phyloP scores from a whole-genome alignment of 2,329 filamentous ascomycete genomes.

The Trichoderma cornu-damae region DNA sequence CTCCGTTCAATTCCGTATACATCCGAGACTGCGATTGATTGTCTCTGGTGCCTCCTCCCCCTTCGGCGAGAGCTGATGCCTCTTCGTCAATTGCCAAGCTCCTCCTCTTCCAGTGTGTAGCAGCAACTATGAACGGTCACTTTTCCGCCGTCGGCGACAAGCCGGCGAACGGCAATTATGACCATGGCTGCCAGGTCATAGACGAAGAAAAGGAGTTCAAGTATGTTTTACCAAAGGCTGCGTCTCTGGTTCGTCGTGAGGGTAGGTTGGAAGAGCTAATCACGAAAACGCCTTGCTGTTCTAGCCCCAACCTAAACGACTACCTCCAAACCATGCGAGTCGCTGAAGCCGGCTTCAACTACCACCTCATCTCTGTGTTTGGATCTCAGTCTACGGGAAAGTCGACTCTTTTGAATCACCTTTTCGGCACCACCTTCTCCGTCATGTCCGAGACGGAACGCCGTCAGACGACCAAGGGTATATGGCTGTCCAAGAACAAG shows the following conservation, averaged over 20 bases:
- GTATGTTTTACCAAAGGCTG: conserved; percentile 48
- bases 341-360: conserved; percentile 91
- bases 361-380: conserved; percentile 98
- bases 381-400: conserved; percentile 98
- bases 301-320: conserved; percentile 67
- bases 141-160: conserved; percentile 68
- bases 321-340: conserved; percentile 79
- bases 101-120: conserved; percentile 19
- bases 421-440: conserved; percentile 93
- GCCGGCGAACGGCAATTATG: conserved; percentile 63
- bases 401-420: conserved; percentile 90
- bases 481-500: conserved; percentile 99
- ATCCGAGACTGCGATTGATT: not conserved
- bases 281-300: conserved; percentile 19
- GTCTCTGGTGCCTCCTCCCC: not conserved
- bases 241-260: not conserved
- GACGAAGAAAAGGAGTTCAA: conserved; percentile 93
- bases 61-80: conserved; percentile 12
- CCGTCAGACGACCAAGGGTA: conserved; percentile 96
- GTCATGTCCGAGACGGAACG: conserved; percentile 96
- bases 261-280: conserved; percentile 1
- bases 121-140: conserved; percentile 66
- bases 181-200: conserved; percentile 94
- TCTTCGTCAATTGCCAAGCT: conserved; percentile 10
- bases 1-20: not conserved